Evolutionary conservation across 495 filamentous ascomycete species (phyloP), one percentile per base, ranked within the genome.

Genomic region (Margaritispora aquatica): DNA sequence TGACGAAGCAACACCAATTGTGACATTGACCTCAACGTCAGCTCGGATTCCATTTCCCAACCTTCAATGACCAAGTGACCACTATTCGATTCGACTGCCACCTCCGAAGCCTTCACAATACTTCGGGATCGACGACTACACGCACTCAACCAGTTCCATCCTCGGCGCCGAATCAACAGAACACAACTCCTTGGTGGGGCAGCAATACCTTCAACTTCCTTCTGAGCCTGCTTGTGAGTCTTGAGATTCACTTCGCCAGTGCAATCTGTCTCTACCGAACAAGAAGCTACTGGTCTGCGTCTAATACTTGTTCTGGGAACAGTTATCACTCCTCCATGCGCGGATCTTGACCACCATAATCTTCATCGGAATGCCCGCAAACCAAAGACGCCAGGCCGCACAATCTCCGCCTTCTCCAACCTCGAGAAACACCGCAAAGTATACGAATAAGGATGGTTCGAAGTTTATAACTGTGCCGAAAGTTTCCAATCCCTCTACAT

Each of bases 401-500:
- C 69, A 75, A 55, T 61, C 68, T 17, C 66, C 73, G 47, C 63
- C 71, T 10, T 68, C 70, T 31, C 74, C 76, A 5, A 69, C 65
- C 36, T 60, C 73, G 20, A 79, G 78, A 66, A 56, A 67, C 55
- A 80, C 80, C 8, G 76, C 79, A 0, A 84, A 81, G 53, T 83
- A 83, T 63, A 79, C 79, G 29, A 86, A 85, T 68, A 86, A 85
- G 67, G 83, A 86, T 73, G 84, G 83, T 41, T 84, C 83, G 27
- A 85, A 86, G 72, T 82, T 80, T 68, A 86, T 86, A 63, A 84
- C 81, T 31, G 79, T 86, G 54, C 83, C 83, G n/a, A 84, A 85
- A 70, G 71, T 71, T 51, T 76, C 66, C 44, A 74, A 74, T 29
- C 72, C 75, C 27, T 74, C 74, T 57, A 80, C 83, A 27, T 75